A percentile compares a stretch with the other conserved stretches of the same genome.
Conservation (phyloP, 345 rosid genomes). For the Geranium rotundifolium region DNA sequence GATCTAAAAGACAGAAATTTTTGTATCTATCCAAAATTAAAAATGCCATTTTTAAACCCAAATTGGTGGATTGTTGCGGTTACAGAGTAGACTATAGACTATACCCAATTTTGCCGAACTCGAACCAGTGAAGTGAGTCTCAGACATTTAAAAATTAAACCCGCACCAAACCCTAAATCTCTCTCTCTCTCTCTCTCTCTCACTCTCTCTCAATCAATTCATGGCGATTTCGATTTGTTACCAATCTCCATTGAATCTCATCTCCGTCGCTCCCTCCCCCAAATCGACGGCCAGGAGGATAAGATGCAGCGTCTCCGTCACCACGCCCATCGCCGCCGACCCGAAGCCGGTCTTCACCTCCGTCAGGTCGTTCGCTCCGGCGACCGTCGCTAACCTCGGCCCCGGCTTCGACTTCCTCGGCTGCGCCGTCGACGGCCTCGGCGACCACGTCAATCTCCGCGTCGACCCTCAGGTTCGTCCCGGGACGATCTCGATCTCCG, state of each 20-base stretch:
- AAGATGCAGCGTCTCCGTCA: constrained; percentile 4
- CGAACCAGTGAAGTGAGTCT: too few relatives aligned
- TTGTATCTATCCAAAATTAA: too few relatives aligned
- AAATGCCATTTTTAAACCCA: not conserved
- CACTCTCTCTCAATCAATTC: not conserved
- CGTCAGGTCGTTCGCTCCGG: constrained; percentile 75
- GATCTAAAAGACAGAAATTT: too few relatives aligned
- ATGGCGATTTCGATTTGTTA: constrained; percentile 33
- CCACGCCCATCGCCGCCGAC: constrained; percentile 19
- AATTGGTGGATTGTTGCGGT: too few relatives aligned
- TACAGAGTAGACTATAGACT: too few relatives aligned
- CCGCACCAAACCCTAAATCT: not conserved
- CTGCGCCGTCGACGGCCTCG: constrained; percentile 81
- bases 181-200: too few relatives aligned
- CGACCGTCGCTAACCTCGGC: constrained; percentile 83
- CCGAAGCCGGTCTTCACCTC: constrained; percentile 65
- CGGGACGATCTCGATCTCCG: constrained; percentile 56
- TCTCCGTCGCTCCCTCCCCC: constrained; percentile 1
- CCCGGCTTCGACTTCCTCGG: constrained; percentile 91
- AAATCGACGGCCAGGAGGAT: not conserved
- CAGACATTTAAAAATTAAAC: not conserved
- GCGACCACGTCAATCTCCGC: constrained; percentile 46
- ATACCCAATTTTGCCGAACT: too few relatives aligned
- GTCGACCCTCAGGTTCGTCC: constrained; percentile 57
- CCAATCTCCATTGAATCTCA: constrained; percentile 34